Conservation (phyloP, 225 moss, liverwort and hornwort genomes). For the Physcomitrellopsis africana region DNA sequence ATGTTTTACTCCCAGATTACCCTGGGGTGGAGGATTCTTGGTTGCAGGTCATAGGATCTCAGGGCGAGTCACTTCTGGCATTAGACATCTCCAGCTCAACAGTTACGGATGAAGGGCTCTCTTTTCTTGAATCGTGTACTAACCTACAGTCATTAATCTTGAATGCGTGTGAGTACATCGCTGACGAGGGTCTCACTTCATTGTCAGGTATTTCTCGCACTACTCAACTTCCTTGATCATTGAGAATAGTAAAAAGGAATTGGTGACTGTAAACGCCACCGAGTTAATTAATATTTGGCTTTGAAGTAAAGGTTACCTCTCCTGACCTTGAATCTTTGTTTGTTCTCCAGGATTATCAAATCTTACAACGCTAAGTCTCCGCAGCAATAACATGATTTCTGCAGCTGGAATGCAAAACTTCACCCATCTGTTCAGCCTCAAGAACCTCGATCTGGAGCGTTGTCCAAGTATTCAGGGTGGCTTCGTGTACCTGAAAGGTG, state of each 20-base stretch:
- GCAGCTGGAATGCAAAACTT: constrained; percentile 74
- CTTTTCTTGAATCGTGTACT: constrained; percentile 59
- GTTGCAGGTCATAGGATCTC: constrained; percentile 86
- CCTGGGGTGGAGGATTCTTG: constrained; percentile 81
- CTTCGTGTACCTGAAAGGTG: constrained; percentile 74
- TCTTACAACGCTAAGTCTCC: constrained; percentile 76
- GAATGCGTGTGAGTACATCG: constrained; percentile 80
- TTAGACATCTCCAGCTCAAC: constrained; percentile 83
- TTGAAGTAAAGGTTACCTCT: constrained; percentile 15
- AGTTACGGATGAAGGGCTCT: constrained; percentile 82
- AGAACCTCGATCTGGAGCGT: constrained; percentile 79
- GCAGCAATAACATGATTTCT: constrained; percentile 57
- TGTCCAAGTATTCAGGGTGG: constrained; percentile 83
- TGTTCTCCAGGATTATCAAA: constrained; percentile 61
- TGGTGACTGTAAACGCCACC: background rate
- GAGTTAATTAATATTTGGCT: constrained; percentile 8
- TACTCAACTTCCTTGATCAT: background rate
- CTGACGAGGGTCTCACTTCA: constrained; percentile 67
- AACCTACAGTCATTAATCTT: constrained; percentile 73
- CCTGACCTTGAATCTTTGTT: constrained; percentile 21
- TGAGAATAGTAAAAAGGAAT: background rate
- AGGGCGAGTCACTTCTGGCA: constrained; percentile 84
- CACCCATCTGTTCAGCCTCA: constrained; percentile 72
- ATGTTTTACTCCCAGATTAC: constrained; percentile 77
- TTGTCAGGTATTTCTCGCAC: constrained; percentile 63